Base-by-base conservation (phyloP, 2,329 filamentous ascomycete species). In the Lecanoromycetidae sp. region DNA sequence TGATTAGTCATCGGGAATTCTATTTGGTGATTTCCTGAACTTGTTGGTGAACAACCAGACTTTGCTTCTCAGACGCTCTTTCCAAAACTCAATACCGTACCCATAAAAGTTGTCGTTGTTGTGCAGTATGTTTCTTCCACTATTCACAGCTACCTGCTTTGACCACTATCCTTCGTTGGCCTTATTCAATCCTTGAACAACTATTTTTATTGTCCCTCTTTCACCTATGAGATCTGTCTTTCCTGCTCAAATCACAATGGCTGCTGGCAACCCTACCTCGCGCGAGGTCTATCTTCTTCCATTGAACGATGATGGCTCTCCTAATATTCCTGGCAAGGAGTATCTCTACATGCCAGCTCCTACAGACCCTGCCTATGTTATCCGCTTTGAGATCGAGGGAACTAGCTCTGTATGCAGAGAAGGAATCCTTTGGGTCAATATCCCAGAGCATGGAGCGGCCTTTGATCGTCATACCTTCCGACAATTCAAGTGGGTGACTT, bases 371-470 rank as follows among this genome's bases (percentile, higher is more conserved):
- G 63, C 83, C 34, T 82, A 96, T 59, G 76, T 76, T 44, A 71
- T 95, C 48, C 82, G 90, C 50, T 94, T 98, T 65, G 79, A 87
- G 56, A 90, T 95, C 57, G 84, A 95, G 66, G 88, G 91, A 52
- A 90, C 87, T 48, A 94, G 90, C 62, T 94, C 90, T 52, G 91
- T 98, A 71, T 95, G 88, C 65, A 79, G 87, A 56, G 75, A 94
- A 66, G 91, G 93, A 50, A 95, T 85, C 61, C 74, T 98, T 53
- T 98, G 91, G 90, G 83, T 94, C 60, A 98, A 98, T 64, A 84
- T 96, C 51, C 91, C 91, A 6, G 76, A 82, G 52, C 72, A 80
- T 57, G 87, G 82, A 50, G 70, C 78, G 41, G 69, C 79, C 35
- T 98, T 96, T 61, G 75, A 79, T 54, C 81, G 91, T 57, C 74